Conservation (phyloP, 1,139 yeast species). For the Zygosaccharomyces pseudobailii region DNA sequence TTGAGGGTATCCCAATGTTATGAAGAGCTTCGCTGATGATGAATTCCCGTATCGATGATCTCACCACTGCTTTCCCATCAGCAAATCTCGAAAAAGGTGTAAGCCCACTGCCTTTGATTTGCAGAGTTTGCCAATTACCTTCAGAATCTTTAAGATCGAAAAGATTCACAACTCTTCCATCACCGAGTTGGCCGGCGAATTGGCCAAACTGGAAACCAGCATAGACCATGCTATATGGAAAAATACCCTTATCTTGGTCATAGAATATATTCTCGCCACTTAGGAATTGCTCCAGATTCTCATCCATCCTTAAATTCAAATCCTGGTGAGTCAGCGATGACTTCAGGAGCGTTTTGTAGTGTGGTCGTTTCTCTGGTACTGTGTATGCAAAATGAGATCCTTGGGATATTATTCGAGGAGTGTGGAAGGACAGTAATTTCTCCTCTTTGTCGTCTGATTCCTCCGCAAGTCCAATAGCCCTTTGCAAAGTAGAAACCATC, state of each 20-base stretch:
- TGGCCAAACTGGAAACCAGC: slow-evolving; percentile 97
- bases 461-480: slow-evolving; percentile 41
- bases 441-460: slow-evolving; percentile 18
- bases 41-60: slow-evolving; percentile 86
- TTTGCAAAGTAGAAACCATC: slow-evolving; percentile 46
- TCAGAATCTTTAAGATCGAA: slow-evolving; percentile 55
- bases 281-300: slow-evolving; percentile 51
- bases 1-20: slow-evolving; percentile 80
- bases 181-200: slow-evolving; percentile 97
- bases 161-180: slow-evolving; percentile 81
- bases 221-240: slow-evolving; percentile 86
- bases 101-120: slow-evolving; percentile 85
- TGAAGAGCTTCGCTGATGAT: slow-evolving; percentile 76
- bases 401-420: slow-evolving; percentile 53
- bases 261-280: slow-evolving; percentile 52
- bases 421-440: slow-evolving; percentile 33
- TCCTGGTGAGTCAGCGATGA: slow-evolving; percentile 60
- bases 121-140: slow-evolving; percentile 41
- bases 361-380: slow-evolving; percentile 56
- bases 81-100: slow-evolving; percentile 94
- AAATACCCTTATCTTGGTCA: slow-evolving; percentile 40
- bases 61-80: slow-evolving; percentile 88
- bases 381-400: slow-evolving; percentile 70
- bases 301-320: slow-evolving; percentile 47
- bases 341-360: slow-evolving; percentile 51